Conservation (phyloP, 306 rosid species). For the Fagus crenata region DNA sequence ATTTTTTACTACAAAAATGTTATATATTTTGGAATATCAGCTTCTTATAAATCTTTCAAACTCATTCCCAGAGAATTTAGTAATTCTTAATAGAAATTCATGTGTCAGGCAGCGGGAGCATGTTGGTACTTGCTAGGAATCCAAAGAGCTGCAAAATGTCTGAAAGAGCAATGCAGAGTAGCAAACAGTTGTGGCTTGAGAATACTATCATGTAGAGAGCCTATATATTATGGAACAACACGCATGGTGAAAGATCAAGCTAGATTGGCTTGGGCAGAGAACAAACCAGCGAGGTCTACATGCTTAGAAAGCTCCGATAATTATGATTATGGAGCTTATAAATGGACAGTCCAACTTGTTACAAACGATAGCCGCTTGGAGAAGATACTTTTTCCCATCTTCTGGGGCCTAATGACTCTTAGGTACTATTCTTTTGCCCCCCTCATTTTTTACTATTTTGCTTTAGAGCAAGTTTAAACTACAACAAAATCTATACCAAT, state of each 20-base stretch:
- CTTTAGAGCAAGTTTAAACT: no score
- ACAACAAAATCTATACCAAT: no score
- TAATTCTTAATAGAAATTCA: neutral
- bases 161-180: slow-evolving; percentile 60
- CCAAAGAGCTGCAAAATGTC: slow-evolving; percentile 76
- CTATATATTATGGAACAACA: slow-evolving; percentile 61
- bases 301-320: slow-evolving; percentile 61
- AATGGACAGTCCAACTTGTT: slow-evolving; percentile 87
- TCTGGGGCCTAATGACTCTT: slow-evolving; percentile 97
- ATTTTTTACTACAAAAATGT: neutral
- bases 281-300: slow-evolving; percentile 59
- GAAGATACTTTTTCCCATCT: slow-evolving; percentile 83
- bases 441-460: neutral
- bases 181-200: slow-evolving; percentile 48
- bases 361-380: slow-evolving; percentile 71
- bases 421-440: slow-evolving; percentile 40
- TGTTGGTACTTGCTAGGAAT: slow-evolving; percentile 94
- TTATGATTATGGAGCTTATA: slow-evolving; percentile 70
- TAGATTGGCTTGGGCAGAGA: slow-evolving; percentile 62
- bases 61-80: neutral
- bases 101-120: slow-evolving; percentile 88
- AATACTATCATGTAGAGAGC: slow-evolving; percentile 58
- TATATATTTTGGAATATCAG: neutral
- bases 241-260: slow-evolving; percentile 44
- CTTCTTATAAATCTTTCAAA: neutral